Evolutionary conservation across 1,139 yeast species (phyloP).

Genomic region (Kodamaea fungicola): DNA sequence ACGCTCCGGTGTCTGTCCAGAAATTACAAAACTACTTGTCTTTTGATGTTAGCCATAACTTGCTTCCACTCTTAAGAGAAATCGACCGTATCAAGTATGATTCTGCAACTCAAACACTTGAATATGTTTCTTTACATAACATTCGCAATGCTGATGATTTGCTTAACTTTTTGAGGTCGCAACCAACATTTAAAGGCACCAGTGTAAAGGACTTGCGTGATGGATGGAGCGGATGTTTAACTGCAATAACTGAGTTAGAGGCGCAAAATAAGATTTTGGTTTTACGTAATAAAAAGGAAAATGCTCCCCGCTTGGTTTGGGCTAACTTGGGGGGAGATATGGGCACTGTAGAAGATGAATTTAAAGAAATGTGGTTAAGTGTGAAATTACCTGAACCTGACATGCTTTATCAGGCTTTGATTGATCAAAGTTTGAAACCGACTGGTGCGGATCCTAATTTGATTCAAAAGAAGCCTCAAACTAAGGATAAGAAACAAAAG

Average conservation of each 20-base stretch:
- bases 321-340: constrained; percentile 75
- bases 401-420: constrained; percentile 72
- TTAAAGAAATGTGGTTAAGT: constrained; percentile 73
- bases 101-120: constrained; percentile 59
- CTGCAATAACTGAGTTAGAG: constrained; percentile 75
- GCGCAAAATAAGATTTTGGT: constrained; percentile 74
- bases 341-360: constrained; percentile 78
- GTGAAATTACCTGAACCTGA: constrained; percentile 79
- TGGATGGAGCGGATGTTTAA: constrained; percentile 94
- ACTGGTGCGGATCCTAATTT: constrained; percentile 96
- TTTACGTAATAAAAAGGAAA: constrained; percentile 86
- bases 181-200: constrained; percentile 84
- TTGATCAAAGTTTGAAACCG: constrained; percentile 87
- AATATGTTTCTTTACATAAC: constrained; percentile 85
- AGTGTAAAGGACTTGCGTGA: constrained; percentile 87
- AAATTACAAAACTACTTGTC: constrained; percentile 60
- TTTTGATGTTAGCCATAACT: constrained; percentile 43
- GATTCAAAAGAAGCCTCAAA: constrained; percentile 62
- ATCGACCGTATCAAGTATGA: constrained; percentile 73
- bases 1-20: constrained; percentile 61
- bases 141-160: constrained; percentile 79
- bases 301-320: constrained; percentile 89
- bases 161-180: constrained; percentile 68
- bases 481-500: constrained; percentile 73
- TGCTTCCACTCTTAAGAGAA: constrained; percentile 68